Base-by-base conservation (phyloP, 2,329 filamentous ascomycete genomes). In the Ophiostoma angusticollis region DNA sequence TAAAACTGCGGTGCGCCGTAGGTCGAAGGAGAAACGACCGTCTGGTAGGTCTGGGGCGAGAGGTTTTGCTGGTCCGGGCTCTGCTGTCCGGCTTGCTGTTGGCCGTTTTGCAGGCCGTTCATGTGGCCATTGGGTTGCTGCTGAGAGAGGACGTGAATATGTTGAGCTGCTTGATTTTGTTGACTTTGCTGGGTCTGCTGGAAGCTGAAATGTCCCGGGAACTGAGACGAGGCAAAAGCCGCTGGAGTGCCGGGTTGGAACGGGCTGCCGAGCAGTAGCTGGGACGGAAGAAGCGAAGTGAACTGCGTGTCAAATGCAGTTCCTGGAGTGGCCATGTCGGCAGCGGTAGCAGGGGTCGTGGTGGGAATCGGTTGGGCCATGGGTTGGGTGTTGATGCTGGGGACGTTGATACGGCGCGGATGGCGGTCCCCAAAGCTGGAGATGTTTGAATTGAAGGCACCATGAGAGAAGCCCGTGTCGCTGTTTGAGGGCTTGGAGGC, bases 231-330 rank as follows among this genome's bases (percentile, higher is more conserved):
- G 45, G 80, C 78, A 61, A 95, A 96, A 27, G 84, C 80, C 24
- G 81, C 84, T 4, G 89, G 89, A 5, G 84, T 94, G 30, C 87
- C 91, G 12, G 91, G 86, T 63, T 96, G 91, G 63, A 96, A 96
- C 14, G 91, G 91, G 60, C 86, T 95, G 34, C 91, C 91, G 36
- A 96, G 80, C 19, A 98, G 76, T 51, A 98, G 70, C 62, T 95
- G 85, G 24, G 89, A 96, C 25, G 91, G 91, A 27, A 98, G 75
- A 49, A 98, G 72, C 48, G 91, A 89, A 9, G 91, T 95, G 62
- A 95, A 96, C 63, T 96, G 91, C 89, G 96, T 95, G 56, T 96
- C 91, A 56, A 86, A 93, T 31, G 74, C 85, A 37, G 85, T 89
- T 31, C 83, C 86, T 13, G 91, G 87, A 18, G 83, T 89, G 49